Evolutionary conservation across 2,329 filamentous ascomycete species (phyloP), one percentile per base, ranked within the genome.

Genomic region (Macroventuria anomochaeta): DNA sequence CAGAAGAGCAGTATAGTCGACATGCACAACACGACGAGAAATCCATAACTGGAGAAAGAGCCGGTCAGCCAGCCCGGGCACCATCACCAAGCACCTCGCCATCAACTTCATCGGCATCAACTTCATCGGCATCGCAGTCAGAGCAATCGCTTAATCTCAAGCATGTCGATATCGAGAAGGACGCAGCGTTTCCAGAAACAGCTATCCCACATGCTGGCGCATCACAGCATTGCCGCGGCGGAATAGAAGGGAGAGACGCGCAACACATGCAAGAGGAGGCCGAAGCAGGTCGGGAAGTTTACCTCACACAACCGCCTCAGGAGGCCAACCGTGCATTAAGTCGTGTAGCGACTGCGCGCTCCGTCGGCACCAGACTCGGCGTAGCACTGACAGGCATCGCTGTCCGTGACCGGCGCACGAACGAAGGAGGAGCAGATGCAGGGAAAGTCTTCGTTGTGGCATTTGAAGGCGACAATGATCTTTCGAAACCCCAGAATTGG

Each of bases 401-500:
- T 23, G 68, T 75, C 8, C 69, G 75, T 29, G 64, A 67, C 28
- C 65, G 73, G 10, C 67, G 53, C 5, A 75, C 73, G 7, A 62
- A 67, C 21, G 73, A 76, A 60, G 42, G 43, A 13, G 47, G 38
- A 11, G 69, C 72, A 2, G 72, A 71, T 6, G 61, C 63, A 3
- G 73, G 73, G 5, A 66, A 73, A 43, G 73, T 76, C 3, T 76
- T 77, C 43, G 70, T 75, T 2, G 73, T 77, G 1, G 68, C 69
- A 13, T 77, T 71, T 42, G 68, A 76, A 54, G 70, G 73, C 17
- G 61, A 65, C 1, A 56, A 69, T 12, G 74, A 77, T 50, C 62
- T 70, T 1, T 59, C 70, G 32, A 69, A 75, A 34, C 74, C 74
- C 12, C 73, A 75, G 33, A 75, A 76, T 38, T 77, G 73, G 73